These are phyloP conservation scores for Monosporascus sp. DNA, from an alignment of 2,329 filamentous ascomycete genomes.

Conservation along the genomic window DNA sequence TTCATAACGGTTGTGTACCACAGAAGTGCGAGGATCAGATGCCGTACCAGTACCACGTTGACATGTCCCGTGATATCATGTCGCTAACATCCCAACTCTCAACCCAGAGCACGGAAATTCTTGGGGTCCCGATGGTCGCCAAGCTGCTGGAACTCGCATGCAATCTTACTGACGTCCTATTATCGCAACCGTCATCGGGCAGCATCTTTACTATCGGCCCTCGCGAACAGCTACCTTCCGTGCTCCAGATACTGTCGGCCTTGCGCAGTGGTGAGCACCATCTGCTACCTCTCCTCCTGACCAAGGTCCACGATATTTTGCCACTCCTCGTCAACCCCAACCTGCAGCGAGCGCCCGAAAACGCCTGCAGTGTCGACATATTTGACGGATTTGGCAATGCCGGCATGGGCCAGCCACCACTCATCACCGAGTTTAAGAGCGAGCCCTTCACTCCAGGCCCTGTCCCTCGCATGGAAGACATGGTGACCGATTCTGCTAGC, in stretches of 20 bases:
- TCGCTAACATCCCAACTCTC: slow-evolving; percentile 68
- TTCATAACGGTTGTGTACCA: slow-evolving; percentile 48
- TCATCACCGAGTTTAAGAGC: slow-evolving; percentile 43
- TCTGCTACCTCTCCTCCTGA: slow-evolving; percentile 70
- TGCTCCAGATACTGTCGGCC: slow-evolving; percentile 61
- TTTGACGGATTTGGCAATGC: slow-evolving; percentile 62
- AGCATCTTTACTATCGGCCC: slow-evolving; percentile 62
- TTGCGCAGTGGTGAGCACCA: slow-evolving; percentile 71
- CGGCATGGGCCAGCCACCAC: slow-evolving; percentile 51
- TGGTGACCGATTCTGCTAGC: slow-evolving; percentile 31
- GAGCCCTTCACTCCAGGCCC: slow-evolving; percentile 27
- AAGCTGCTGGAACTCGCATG: slow-evolving; percentile 75
- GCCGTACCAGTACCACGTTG: slow-evolving; percentile 58
- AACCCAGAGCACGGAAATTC: slow-evolving; percentile 65
- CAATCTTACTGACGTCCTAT: slow-evolving; percentile 67
- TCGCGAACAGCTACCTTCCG: slow-evolving; percentile 66
- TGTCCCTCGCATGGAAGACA: slow-evolving; percentile 36
- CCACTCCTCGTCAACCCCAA: slow-evolving; percentile 57
- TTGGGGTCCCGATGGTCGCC: slow-evolving; percentile 72
- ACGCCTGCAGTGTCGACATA: slow-evolving; percentile 48
- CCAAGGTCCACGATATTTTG: slow-evolving; percentile 68
- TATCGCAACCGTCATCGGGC: slow-evolving; percentile 54
- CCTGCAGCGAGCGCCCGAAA: slow-evolving; percentile 54
- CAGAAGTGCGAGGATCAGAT: slow-evolving; percentile 46
- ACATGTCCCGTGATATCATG: slow-evolving; percentile 58